Conservation (phyloP, 2,329 filamentous ascomycete species). For the Sporothrix mexicana region DNA sequence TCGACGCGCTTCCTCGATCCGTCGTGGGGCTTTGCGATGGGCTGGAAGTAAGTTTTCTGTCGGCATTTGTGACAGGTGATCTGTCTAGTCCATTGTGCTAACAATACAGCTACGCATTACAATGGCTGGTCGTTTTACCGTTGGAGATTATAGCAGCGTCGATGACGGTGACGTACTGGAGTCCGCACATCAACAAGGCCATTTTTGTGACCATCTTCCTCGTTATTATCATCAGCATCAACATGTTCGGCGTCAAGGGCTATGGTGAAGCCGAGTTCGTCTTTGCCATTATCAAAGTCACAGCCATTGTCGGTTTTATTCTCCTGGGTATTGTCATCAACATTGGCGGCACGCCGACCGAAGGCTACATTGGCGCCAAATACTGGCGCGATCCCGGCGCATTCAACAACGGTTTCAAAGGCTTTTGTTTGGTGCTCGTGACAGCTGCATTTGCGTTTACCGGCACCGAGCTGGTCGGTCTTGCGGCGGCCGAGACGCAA, state of each 20-base stretch:
- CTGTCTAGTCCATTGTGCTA: neutral
- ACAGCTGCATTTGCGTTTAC: constrained; percentile 78
- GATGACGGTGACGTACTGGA: constrained; percentile 84
- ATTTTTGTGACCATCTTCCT: constrained; percentile 87
- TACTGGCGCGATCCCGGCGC: constrained; percentile 84
- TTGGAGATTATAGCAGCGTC: constrained; percentile 87
- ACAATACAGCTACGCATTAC: constrained; percentile 73
- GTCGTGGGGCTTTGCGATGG: constrained; percentile 94
- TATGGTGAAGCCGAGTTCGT: constrained; percentile 91
- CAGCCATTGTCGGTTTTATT: constrained; percentile 86
- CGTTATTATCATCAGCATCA: constrained; percentile 75
- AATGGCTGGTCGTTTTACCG: constrained; percentile 84
- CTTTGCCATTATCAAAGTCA: constrained; percentile 84
- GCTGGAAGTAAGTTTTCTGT: constrained; percentile 74
- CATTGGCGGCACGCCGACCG: constrained; percentile 74
- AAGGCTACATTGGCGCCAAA: constrained; percentile 78
- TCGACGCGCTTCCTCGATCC: constrained; percentile 92
- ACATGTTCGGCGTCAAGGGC: constrained; percentile 84
- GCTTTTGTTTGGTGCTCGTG: constrained; percentile 78
- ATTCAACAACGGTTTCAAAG: constrained; percentile 82
- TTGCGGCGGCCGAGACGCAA: constrained; percentile 78
- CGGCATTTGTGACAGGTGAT: neutral
- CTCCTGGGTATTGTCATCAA: constrained; percentile 86
- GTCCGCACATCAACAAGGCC: constrained; percentile 65
- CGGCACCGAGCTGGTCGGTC: constrained; percentile 76